phyloP scores from a whole-genome alignment of 805 yeast species.

The Kluyveromyces nonfermentans region DNA sequence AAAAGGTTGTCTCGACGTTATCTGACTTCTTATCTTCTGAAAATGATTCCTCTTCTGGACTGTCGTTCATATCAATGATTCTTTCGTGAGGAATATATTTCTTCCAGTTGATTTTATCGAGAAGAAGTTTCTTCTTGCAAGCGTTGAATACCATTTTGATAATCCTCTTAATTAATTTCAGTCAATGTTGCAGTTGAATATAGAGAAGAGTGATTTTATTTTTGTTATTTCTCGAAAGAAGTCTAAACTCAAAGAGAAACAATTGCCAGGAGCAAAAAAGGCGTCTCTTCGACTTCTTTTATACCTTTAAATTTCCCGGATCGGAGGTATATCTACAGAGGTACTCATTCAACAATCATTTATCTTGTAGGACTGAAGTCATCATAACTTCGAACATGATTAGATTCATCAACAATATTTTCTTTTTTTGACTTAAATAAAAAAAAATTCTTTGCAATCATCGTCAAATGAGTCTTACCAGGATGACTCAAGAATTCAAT shows the following conservation, averaged over 20 bases:
- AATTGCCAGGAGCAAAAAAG: too few species aligned
- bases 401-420: background rate
- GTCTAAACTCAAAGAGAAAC: too few species aligned
- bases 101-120: slow-evolving; percentile 8
- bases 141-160: background rate
- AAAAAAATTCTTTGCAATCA: background rate
- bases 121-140: background rate
- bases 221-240: too few species aligned
- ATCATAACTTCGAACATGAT: background rate
- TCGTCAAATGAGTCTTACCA: background rate
- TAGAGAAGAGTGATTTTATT: background rate
- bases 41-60: background rate
- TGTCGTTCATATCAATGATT: slow-evolving; percentile 8
- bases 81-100: slow-evolving; percentile 22
- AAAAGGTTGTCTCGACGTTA: slow-evolving; percentile 3
- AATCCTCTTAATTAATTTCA: background rate
- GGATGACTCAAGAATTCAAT: background rate
- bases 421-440: background rate
- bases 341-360: too few species aligned
- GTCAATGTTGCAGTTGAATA: background rate
- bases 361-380: background rate
- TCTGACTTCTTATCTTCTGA: background rate
- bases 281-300: too few species aligned
- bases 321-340: too few species aligned
- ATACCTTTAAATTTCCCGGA: too few species aligned